phyloP scores from a whole-genome alignment of 768 basidiomycete species.

The Tricholoma furcatifolium region DNA sequence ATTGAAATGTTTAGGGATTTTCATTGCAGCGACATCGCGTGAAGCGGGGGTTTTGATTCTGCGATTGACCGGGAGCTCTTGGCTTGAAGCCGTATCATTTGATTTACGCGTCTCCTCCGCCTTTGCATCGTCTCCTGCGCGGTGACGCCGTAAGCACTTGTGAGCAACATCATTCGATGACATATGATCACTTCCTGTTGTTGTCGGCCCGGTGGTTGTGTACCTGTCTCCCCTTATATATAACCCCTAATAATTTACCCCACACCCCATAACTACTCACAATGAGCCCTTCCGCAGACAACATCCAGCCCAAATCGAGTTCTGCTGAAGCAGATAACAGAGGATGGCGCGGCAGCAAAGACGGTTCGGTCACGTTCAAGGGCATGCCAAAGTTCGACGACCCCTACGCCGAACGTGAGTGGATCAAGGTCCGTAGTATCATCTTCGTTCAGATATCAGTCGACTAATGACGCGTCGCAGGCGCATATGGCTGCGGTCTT shows the following conservation, averaged over 20 bases:
- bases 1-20: neutral
- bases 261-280: constrained; percentile 2
- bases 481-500: constrained; percentile 26
- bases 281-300: constrained; percentile 18
- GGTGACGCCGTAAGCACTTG: too few species aligned
- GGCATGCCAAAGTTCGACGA: constrained; percentile 21
- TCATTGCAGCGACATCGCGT: too few species aligned
- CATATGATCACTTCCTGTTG: neutral
- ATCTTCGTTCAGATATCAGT: neutral
- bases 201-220: too few species aligned
- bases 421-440: constrained; percentile 21
- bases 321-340: constrained; percentile 8
- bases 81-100: too few species aligned
- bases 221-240: neutral
- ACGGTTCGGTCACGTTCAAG: constrained; percentile 20
- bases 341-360: constrained; percentile 20
- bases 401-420: constrained; percentile 25
- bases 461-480: neutral
- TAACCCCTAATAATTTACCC: neutral
- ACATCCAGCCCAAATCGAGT: neutral
- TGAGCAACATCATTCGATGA: too few species aligned
- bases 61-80: neutral
- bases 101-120: too few species aligned
- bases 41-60: too few species aligned
- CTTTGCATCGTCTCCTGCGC: too few species aligned